Evolutionary conservation across 2,329 filamentous ascomycete species (phyloP), one percentile per base, ranked within the genome.

Genomic region (Penicillium corylophilum): DNA sequence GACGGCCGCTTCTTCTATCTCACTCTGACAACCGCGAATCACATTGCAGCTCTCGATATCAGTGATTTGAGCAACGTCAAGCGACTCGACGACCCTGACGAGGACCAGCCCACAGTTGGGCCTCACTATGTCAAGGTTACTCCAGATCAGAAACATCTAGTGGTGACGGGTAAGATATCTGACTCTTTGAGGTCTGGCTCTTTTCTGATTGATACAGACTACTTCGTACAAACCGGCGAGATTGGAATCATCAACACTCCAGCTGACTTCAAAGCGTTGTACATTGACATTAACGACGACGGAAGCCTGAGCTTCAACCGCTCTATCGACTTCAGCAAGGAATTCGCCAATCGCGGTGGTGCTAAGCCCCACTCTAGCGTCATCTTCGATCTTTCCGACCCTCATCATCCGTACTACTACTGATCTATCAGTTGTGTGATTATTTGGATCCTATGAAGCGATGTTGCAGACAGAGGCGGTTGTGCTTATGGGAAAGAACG

Each of bases 41-140:
- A 86, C 71, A 76, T 86, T 55, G 82, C 81, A 0, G 82, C 81
- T 0, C 75, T 84, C 23, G 82, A 86, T 60, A 85, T 85, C 62
- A 80, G 76, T 4, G 81, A 86, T 60, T 72, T 85, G n/a, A 70
- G 73, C 62, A 80, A 84, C 59, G 74, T 80, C 61, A 83, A 81
- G 70, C 79, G 83, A 10, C 80, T 86, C 20, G 83, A 86, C 55
- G 71, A 86, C 60, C 82, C 82, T 0, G 66, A 83, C 50, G 79
- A 81, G 65, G 67, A 74, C 26, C 83, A 86, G 66, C 81, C 81
- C 18, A 82, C 80, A 52, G 75, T 84, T 46, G 82, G 82, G 1
- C 82, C 82, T 0, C 83, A 86, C 71, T 86, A 85, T 60, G 72
- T 86, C 71, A 86, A 85, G 73, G 74, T 86, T 53, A 80, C 80